Evolutionary conservation across 192 early-diverging fungal species (phyloP), one percentile per base, ranked within the genome.

Genomic region (Linnemannia schmuckeri): DNA sequence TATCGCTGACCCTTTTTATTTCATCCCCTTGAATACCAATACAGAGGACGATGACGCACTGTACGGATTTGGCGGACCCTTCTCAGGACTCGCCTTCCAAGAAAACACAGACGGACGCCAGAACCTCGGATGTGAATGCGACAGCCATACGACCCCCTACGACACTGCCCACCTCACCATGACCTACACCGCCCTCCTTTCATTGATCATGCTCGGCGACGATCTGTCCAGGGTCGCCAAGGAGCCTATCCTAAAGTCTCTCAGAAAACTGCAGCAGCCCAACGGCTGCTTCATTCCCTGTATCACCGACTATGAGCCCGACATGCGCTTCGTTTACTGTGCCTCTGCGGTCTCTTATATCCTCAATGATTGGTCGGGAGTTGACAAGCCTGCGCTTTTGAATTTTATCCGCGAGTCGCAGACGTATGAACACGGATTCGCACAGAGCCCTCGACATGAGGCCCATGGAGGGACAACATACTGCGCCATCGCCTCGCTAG

Each of bases 311-410:
- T 82, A 68, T 27, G 98, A 99, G 89, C 86, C 88, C 57, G 99
- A 99, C 86, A 91, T 97, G 83, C 93, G 99, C 13, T 99, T 99
- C 77, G 81, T 97, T 13, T 99, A 93, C 92, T 96, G 96, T 87
- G 98, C 99, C 0, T 95, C 95, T 78, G 95, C 93, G 0, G 91
- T 98, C 3, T 95, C 92, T 3, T 92, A 93, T 66, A 91, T 99
- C 15, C 88, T 99, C 37, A 94, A 94, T 81, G 98, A 99, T 89
- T 99, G 97, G 95, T 88, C 90, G 74, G 97, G 97, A 1, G 89
- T 99, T n/a, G 90, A 99, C 87, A 82, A 85, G 9, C 90, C 91
- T 13, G 77, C 77, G 10, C 92, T 92, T 0, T 71, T 94, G 0
- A 74, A 88, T 2, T 96, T 92, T 87, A 94, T 97, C n/a, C 82